Base-by-base conservation (phyloP, 2,329 filamentous ascomycete species). In the Neofusicoccum kwambonambiense region DNA sequence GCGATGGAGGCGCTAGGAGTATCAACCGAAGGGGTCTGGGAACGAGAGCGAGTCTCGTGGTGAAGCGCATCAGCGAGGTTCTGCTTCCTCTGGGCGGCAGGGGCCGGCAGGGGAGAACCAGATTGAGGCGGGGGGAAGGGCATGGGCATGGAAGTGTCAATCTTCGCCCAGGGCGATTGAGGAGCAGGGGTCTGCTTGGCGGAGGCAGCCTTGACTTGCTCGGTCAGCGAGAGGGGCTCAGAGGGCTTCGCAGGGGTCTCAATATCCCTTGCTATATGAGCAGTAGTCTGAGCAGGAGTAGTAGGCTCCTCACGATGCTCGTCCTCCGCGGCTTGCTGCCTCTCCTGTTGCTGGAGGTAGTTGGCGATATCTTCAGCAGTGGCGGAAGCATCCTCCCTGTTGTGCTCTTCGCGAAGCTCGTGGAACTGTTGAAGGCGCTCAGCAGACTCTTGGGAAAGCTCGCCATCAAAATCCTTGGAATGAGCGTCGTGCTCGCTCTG, bases 401-500 rank as follows among this genome's bases (percentile, higher is more conserved):
- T 69, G 17, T 72, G 71, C 41, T 82, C 80, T 3, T 58, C 52
- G 70, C 91, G 86, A 57, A 95, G 80, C 35, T 90, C 86, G 70
- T 96, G 87, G 74, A 97, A 97, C 73, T 97, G 90, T 69, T 90
- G 87, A 19, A 97, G 83, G 51, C 93, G 89, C 52, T 92, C 90
- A 67, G 84, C 83, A 58, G 82, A 82, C 35, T 78, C 79, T 70
- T 85, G 67, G 8, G 70, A 64, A 11, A 64, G 66, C 15, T 73
- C 78, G 67, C 83, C 62, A 62, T 84, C 82, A 65, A 81, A 80
- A 61, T 81, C 77, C 66, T 64, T 82, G 79, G 62, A 79, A 74
- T 72, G 73, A 56, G 75, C 73, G 65, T 84, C 82, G 67, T 84
- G 84, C 64, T 86, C 81, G 41, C 84, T 82, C 72, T 89, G 86